Evolutionary conservation across 2,329 filamentous ascomycete genomes (phyloP).

Genomic region (Sporothrix variecibatus): DNA sequence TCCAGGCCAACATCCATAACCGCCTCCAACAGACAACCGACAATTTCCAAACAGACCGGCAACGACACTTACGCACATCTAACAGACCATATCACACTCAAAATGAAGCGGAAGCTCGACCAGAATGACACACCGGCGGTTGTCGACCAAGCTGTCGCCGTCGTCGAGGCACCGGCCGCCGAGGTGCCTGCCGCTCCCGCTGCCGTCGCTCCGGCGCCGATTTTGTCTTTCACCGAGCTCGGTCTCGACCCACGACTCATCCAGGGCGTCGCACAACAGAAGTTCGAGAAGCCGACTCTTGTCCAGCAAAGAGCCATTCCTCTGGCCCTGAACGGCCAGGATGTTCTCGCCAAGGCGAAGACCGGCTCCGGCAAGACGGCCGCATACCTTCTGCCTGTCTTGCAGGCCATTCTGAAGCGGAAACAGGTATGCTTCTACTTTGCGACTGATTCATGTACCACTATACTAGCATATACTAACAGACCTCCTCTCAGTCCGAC

Average conservation of each 20-base stretch:
- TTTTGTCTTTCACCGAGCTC: constrained; percentile 69
- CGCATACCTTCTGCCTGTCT: constrained; percentile 88
- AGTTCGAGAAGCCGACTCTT: constrained; percentile 82
- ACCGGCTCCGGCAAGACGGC: constrained; percentile 97
- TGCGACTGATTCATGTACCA: background rate
- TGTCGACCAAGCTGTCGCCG: constrained; percentile 31
- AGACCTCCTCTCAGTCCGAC: constrained; percentile 45
- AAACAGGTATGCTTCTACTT: constrained; percentile 50
- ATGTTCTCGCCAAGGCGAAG: constrained; percentile 88
- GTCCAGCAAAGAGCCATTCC: constrained; percentile 89
- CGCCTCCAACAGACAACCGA: background rate
- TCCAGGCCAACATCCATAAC: background rate
- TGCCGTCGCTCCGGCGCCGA: constrained; percentile 35
- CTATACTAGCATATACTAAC: background rate
- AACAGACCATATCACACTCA: background rate
- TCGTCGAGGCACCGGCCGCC: background rate
- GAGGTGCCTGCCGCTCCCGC: constrained; percentile 21
- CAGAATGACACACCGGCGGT: constrained; percentile 39
- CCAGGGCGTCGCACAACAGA: constrained; percentile 80
- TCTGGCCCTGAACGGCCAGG: constrained; percentile 79
- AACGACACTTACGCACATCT: background rate
- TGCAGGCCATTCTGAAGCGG: constrained; percentile 78
- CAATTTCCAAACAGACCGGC: background rate
- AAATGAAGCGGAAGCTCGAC: constrained; percentile 65
- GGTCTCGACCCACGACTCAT: constrained; percentile 82